These are phyloP conservation scores for Lumnitzera racemosa DNA, from an alignment of 345 rosid genomes.

Conservation along the genomic window DNA sequence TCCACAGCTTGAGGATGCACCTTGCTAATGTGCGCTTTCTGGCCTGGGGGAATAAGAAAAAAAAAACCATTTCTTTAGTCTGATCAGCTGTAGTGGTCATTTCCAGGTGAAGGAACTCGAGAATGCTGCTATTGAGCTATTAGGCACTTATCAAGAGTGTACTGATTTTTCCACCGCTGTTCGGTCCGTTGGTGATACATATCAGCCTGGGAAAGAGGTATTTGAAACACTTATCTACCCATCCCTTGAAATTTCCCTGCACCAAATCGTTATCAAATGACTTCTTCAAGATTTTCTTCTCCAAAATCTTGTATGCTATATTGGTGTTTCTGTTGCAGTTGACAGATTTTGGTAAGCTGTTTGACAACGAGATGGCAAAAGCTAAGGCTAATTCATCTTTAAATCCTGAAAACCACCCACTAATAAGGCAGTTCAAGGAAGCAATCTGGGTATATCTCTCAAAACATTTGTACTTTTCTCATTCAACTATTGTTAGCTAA, in stretches of 20 bases:
- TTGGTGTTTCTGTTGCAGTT: slow-evolving; percentile 36
- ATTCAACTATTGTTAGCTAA: too few relatives aligned
- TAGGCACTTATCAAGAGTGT: slow-evolving; percentile 44
- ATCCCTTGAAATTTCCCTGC: neutral
- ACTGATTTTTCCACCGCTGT: slow-evolving; percentile 40
- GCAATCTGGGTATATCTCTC: slow-evolving; percentile 65
- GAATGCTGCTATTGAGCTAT: slow-evolving; percentile 48
- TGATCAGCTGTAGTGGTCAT: neutral
- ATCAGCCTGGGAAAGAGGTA: slow-evolving; percentile 61
- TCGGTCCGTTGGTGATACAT: slow-evolving; percentile 50
- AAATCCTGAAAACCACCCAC: slow-evolving; percentile 31
- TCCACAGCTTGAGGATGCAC: too few relatives aligned
- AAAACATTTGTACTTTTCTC: too few relatives aligned
- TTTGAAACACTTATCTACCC: neutral
- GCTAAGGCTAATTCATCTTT: slow-evolving; percentile 38
- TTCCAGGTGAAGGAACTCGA: slow-evolving; percentile 75
- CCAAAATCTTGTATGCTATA: neutral
- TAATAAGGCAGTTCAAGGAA: slow-evolving; percentile 67
- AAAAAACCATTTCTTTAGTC: too few relatives aligned
- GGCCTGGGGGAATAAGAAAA: too few relatives aligned
- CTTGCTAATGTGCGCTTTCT: too few relatives aligned
- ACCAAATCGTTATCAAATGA: neutral
- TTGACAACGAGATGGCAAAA: slow-evolving; percentile 49
- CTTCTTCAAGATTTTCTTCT: neutral
- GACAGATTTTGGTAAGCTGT: slow-evolving; percentile 68